Conservation (phyloP, 148 eudicot species). For the Heliosperma pusillum region DNA sequence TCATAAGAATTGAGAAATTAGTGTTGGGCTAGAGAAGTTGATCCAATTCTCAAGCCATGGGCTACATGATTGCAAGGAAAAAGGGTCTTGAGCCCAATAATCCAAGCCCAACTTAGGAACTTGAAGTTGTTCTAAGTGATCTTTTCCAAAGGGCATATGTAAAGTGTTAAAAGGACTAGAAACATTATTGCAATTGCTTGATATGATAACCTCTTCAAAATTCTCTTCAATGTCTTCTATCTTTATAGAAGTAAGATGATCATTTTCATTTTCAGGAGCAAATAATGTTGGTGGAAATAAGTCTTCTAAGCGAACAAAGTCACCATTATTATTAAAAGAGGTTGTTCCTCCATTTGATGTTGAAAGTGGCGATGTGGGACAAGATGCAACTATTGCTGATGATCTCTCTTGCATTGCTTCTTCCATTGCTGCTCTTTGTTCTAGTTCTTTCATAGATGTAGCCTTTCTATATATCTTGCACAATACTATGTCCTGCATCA, state of each 20-base stretch:
- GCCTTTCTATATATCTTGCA: constrained; percentile 94
- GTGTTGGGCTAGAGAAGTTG: constrained; percentile 33
- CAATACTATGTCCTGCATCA: constrained; percentile 74
- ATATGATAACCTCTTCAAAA: constrained; percentile 25
- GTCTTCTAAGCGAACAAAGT: constrained; percentile 31
- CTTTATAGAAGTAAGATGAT: constrained; percentile 17
- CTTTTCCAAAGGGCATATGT: constrained; percentile 40
- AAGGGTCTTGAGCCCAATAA: constrained; percentile 64
- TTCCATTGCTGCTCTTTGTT: constrained; percentile 74
- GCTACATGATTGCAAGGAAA: constrained; percentile 35
- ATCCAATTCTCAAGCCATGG: constrained; percentile 70
- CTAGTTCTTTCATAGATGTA: constrained; percentile 77
- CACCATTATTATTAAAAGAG: constrained; percentile 5
- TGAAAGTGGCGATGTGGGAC: constrained; percentile 41
- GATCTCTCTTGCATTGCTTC: constrained; percentile 30
- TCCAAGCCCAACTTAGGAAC: constrained; percentile 47
- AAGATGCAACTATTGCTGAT: constrained; percentile 11
- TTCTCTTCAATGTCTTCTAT: constrained; percentile 21
- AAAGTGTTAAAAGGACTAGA: constrained; percentile 14
- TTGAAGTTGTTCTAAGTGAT: constrained; percentile 45
- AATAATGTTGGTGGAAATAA: constrained; percentile 7
- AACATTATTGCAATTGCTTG: neutral
- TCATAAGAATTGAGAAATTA: constrained; percentile 24
- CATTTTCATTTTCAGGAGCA: constrained; percentile 18
- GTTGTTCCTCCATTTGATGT: constrained; percentile 34